Conservation (phyloP, 768 basidiomycete species). For the Tylopilus vinaceipallidus region DNA sequence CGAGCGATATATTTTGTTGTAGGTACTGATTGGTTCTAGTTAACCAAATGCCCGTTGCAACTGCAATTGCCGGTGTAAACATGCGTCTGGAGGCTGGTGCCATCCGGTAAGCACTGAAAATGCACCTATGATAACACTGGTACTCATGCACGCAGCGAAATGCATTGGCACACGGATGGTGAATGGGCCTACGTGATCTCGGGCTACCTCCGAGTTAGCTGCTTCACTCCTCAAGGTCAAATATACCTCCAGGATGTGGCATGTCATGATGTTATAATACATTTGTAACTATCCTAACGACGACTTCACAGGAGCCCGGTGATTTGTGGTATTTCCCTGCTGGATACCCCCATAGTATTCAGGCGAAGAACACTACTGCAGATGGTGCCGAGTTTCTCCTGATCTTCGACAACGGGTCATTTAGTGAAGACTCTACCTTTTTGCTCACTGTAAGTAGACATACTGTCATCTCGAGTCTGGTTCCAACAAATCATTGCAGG, state of each 20-base stretch:
- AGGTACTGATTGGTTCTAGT: constrained; percentile 26
- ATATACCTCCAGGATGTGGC: constrained; percentile 55
- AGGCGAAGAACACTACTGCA: constrained; percentile 46
- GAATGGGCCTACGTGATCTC: constrained; percentile 56
- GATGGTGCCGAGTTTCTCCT: constrained; percentile 56
- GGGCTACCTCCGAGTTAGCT: constrained; percentile 47
- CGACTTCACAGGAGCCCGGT: constrained; percentile 25
- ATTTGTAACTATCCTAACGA: constrained; percentile 14
- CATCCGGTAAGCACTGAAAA: constrained; percentile 32
- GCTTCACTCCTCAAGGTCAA: constrained; percentile 51
- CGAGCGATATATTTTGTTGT: not conserved
- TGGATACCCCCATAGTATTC: constrained; percentile 54
- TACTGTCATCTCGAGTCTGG: not conserved
- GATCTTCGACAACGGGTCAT: constrained; percentile 40
- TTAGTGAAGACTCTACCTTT: constrained; percentile 60
- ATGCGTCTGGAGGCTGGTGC: constrained; percentile 43
- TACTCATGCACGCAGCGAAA: constrained; percentile 32
- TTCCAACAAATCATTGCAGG: constrained; percentile 34
- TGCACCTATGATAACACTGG: no score
- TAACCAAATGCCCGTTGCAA: constrained; percentile 39
- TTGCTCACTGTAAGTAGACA: constrained; percentile 30
- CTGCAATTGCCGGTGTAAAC: constrained; percentile 38
- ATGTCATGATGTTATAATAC: constrained; percentile 23
- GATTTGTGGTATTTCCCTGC: constrained; percentile 64
- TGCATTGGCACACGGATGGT: constrained; percentile 43